These are phyloP conservation scores for Malus sieversii DNA, from an alignment of 306 rosid species.

Conservation along the genomic window DNA sequence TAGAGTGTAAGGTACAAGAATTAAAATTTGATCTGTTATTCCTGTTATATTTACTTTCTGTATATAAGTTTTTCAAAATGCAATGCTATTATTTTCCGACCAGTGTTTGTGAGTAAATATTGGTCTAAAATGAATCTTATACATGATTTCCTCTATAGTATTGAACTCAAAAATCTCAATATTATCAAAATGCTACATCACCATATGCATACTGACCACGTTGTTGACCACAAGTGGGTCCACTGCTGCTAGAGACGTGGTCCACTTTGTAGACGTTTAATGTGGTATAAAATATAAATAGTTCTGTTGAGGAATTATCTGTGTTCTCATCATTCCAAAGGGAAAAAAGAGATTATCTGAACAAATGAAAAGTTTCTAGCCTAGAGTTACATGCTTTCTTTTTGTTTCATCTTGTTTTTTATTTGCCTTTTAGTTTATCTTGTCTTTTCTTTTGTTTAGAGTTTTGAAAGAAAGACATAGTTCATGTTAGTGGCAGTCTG, in stretches of 20 bases:
- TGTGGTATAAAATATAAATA: background rate
- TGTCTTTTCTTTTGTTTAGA: background rate
- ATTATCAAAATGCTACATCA: background rate
- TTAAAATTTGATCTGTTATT: constrained; percentile 2
- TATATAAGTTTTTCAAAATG: background rate
- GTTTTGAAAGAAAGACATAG: background rate
- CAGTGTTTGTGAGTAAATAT: background rate
- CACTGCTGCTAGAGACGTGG: background rate
- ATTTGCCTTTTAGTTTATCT: background rate
- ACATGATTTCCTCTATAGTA: background rate
- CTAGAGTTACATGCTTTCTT: background rate
- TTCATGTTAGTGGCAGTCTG: background rate
- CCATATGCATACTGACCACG: background rate
- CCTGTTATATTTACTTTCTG: background rate
- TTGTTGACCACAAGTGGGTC: background rate
- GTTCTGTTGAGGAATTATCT: background rate
- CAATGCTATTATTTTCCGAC: background rate
- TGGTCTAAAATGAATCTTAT: background rate
- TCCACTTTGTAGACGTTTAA: background rate
- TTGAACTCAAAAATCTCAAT: background rate
- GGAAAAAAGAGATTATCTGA: background rate
- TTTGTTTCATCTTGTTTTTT: background rate
- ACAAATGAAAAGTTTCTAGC: background rate
- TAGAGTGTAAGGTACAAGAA: constrained; percentile 68
- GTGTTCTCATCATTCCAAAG: background rate